Evolutionary conservation across 2,329 filamentous ascomycete genomes (phyloP).

Genomic region (Arthrobotrys sinensis): DNA sequence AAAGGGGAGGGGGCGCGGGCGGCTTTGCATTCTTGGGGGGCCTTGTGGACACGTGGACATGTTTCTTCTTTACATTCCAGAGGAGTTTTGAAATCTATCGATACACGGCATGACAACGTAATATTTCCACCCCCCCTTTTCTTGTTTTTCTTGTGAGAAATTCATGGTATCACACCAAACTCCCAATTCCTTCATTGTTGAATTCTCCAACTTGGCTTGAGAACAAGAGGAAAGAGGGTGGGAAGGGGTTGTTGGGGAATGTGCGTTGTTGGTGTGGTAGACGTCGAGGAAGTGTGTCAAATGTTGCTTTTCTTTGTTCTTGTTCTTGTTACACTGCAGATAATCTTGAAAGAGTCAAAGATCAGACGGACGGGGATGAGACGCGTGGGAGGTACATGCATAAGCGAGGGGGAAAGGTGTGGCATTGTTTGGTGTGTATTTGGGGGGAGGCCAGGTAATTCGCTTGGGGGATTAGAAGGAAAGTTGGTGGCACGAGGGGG

Average conservation of each 20-base stretch:
- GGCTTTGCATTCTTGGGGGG: neutral
- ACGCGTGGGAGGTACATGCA: neutral
- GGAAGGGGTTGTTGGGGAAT: neutral
- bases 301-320: conserved; percentile 43
- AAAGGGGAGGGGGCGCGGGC: neutral
- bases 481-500: conserved; percentile 1
- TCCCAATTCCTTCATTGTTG: no score
- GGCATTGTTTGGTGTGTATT: neutral
- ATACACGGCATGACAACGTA: conserved; percentile 5
- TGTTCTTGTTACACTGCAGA: conserved; percentile 37
- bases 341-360: neutral
- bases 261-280: conserved; percentile 53
- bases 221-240: neutral
- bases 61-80: neutral
- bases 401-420: conserved; percentile 7
- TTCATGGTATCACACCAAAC: no score
- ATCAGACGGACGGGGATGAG: conserved; percentile 1
- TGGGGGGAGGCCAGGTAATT: neutral
- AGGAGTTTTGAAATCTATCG: neutral
- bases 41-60: neutral
- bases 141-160: neutral
- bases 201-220: neutral
- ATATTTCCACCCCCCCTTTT: neutral
- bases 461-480: conserved; percentile 1
- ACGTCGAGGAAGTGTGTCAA: neutral